A percentile compares a stretch with the other conserved stretches of the same genome.
phyloP scores from a whole-genome alignment of 148 eudicot genomes.

The Oxyria digyna region DNA sequence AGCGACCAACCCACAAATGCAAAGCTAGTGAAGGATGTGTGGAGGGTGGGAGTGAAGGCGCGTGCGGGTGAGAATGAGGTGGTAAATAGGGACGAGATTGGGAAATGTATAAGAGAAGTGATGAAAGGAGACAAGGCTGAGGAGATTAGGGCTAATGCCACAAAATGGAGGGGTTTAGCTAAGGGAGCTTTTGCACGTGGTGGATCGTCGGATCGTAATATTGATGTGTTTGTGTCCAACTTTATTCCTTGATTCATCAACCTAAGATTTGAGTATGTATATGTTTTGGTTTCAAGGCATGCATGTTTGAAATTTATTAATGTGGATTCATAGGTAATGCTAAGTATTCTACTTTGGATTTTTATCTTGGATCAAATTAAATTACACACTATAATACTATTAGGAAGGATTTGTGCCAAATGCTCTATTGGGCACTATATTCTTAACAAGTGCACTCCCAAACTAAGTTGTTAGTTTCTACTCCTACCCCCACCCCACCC shows the following conservation, averaged over 20 bases:
- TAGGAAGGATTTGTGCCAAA: too few species aligned
- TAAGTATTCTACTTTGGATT: too few species aligned
- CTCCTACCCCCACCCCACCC: too few species aligned
- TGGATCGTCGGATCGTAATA: constrained; percentile 29
- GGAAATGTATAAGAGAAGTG: constrained; percentile 20
- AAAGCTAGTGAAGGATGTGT: constrained; percentile 33
- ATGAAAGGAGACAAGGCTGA: constrained; percentile 27
- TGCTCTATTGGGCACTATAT: too few species aligned
- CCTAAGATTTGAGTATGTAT: background rate
- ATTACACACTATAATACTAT: too few species aligned
- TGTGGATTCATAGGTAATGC: too few species aligned
- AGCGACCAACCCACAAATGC: constrained; percentile 37
- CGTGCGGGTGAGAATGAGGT: constrained; percentile 16
- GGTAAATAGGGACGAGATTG: constrained; percentile 27
- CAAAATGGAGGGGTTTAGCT: constrained; percentile 25
- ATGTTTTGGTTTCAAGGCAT: too few species aligned
- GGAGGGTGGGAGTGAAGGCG: constrained; percentile 42
- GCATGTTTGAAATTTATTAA: too few species aligned
- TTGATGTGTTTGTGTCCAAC: constrained; percentile 26
- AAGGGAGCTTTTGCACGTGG: constrained; percentile 26
- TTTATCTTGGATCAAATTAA: too few species aligned
- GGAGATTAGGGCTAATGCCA: constrained; percentile 22
- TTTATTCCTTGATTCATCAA: background rate
- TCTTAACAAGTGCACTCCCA: too few species aligned
- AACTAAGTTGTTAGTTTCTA: too few species aligned